Evolutionary conservation across 2,329 filamentous ascomycete species (phyloP).

Genomic region (Alternaria sp.): DNA sequence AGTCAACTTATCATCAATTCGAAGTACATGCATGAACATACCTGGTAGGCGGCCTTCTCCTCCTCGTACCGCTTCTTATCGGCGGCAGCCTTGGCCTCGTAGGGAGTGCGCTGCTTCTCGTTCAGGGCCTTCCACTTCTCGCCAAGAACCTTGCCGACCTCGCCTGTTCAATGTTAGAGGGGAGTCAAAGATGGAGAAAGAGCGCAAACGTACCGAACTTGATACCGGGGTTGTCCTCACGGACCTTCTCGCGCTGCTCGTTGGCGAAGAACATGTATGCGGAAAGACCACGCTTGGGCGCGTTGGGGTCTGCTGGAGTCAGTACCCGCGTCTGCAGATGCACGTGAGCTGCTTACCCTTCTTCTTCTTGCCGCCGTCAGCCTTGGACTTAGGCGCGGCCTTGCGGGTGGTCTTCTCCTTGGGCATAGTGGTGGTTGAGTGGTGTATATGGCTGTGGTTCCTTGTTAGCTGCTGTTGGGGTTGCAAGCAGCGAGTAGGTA

Average conservation of each 20-base stretch:
- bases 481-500: not conserved
- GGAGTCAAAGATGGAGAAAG: not conserved
- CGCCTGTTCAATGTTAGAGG: constrained; percentile 62
- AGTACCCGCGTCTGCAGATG: constrained; percentile 6
- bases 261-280: constrained; percentile 99
- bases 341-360: constrained; percentile 61
- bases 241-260: constrained; percentile 97
- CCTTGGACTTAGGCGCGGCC: constrained; percentile 53
- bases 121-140: constrained; percentile 98
- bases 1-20: constrained; percentile 10
- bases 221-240: constrained; percentile 97
- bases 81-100: constrained; percentile 92
- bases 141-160: constrained; percentile 97
- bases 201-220: constrained; percentile 74
- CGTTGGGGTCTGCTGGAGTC: constrained; percentile 78
- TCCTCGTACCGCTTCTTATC: constrained; percentile 99
- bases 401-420: constrained; percentile 70
- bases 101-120: constrained; percentile 90
- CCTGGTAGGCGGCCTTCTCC: constrained; percentile 81
- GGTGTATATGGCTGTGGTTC: constrained; percentile 14
- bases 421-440: constrained; percentile 62
- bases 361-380: constrained; percentile 69
- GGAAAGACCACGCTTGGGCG: constrained; percentile 97
- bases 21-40: constrained; percentile 15
- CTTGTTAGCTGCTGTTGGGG: constrained; percentile 15